Conservation (phyloP, 345 rosid species). For the Aethionema arabicum region DNA sequence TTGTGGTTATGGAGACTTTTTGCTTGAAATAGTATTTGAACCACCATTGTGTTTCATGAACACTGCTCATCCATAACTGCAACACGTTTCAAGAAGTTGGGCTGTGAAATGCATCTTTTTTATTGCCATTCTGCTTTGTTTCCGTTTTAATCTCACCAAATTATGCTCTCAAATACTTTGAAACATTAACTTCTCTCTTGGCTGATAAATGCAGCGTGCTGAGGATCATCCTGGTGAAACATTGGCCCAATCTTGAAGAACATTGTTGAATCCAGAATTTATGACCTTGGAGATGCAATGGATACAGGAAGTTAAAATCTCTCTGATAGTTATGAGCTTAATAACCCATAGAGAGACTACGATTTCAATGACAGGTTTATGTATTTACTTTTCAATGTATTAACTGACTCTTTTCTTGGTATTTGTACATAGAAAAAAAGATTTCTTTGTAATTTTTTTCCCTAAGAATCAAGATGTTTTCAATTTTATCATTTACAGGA, state of each 20-base stretch:
- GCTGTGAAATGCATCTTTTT: slow-evolving; percentile 9
- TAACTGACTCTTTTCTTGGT: background rate
- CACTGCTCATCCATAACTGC: background rate
- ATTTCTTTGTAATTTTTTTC: slow-evolving; percentile 10
- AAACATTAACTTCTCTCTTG: slow-evolving; percentile 1
- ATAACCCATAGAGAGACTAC: slow-evolving; percentile 12
- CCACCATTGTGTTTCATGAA: background rate
- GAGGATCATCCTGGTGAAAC: slow-evolving; percentile 31
- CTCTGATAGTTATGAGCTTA: slow-evolving; percentile 11
- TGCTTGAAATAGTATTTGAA: background rate
- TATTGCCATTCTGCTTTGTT: background rate
- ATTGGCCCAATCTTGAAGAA: slow-evolving; percentile 12
- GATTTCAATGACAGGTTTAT: slow-evolving; percentile 9
- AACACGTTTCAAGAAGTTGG: background rate
- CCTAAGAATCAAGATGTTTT: background rate
- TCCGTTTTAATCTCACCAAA: background rate
- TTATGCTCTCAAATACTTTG: background rate
- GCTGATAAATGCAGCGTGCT: slow-evolving; percentile 5
- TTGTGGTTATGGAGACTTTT: background rate
- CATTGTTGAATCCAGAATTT: background rate
- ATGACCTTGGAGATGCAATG: slow-evolving; percentile 12
- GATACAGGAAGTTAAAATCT: background rate
- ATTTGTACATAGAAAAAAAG: slow-evolving; percentile 26
- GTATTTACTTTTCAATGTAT: background rate
- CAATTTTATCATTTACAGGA: slow-evolving; percentile 1